Percentiles rank a stretch among this genome's conserved stretches.
Evolutionary conservation across 2,329 filamentous ascomycete genomes (phyloP).

Genomic region (Fusarium aywerte): DNA sequence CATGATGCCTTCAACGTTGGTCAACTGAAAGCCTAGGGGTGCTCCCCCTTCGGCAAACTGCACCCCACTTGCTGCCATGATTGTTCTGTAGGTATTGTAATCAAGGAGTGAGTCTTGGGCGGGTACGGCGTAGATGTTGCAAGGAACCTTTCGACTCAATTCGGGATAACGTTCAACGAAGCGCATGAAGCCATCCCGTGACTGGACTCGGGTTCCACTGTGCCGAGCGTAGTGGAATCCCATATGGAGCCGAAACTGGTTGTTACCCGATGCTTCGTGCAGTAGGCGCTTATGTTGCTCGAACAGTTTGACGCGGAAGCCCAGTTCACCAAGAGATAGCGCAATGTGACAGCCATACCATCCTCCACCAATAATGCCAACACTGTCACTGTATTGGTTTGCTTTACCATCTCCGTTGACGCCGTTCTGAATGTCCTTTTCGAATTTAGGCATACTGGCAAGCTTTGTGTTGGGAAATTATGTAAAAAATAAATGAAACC

Average conservation of each 20-base stretch:
- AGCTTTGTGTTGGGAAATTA: not conserved
- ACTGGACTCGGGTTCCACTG: conserved; percentile 1
- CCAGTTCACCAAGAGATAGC: not conserved
- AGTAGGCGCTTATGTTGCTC: conserved; percentile 6
- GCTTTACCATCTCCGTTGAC: not conserved
- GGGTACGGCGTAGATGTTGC: conserved; percentile 1
- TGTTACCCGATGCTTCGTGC: conserved; percentile 12
- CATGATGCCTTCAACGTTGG: not conserved
- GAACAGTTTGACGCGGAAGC: not conserved
- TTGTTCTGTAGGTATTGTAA: conserved; percentile 1
- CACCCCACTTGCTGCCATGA: conserved; percentile 2
- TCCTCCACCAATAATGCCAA: conserved; percentile 4
- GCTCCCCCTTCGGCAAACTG: not conserved
- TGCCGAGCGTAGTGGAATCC: conserved; percentile 13
- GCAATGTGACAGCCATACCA: conserved; percentile 14
- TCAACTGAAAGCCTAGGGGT: not conserved
- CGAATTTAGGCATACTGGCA: not conserved
- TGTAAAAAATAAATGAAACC: too few relatives aligned
- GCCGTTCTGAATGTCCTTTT: not conserved
- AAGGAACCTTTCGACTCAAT: not conserved
- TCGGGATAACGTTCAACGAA: conserved; percentile 3
- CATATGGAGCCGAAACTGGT: conserved; percentile 9
- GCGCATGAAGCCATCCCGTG: not conserved
- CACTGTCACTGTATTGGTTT: not conserved
- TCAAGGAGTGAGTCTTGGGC: not conserved